Evolutionary conservation across 2,329 filamentous ascomycete genomes (phyloP), one percentile per base, ranked within the genome.

Genomic region (Chaetomiaceae sp.): DNA sequence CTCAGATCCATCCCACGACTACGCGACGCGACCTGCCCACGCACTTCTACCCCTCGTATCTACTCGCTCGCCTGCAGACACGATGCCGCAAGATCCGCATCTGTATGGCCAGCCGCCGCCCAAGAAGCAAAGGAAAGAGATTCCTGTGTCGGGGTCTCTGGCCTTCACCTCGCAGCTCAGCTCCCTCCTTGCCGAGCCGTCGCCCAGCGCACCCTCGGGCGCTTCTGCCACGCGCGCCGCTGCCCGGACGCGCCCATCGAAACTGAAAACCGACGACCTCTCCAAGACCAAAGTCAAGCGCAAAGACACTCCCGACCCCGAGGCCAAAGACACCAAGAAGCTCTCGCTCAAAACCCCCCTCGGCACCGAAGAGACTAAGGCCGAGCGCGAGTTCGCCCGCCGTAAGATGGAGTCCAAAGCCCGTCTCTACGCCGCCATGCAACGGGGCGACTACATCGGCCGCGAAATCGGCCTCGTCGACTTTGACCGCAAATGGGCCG

Each of bases 401-500:
- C 80, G 85, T 58, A 87, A 84, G 63, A 88, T 99, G 85, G 85
- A 95, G 64, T 86, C 90, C 70, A 99, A 99, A 69, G 89, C 88
- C 3, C 81, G 87, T 4, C 71, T 93, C 2, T 99, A 99, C 68
- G 84, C 87, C 6, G 87, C 88, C 33, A 85, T 99, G 82, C 95
- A 95, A 69, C 79, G 87, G 30, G 91, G 92, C n/a, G 85, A 95
- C 63, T 84, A 88, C 67, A 73, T 88, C n/a, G 74, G 79, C 14
- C 77, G 78, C 49, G 79, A 87, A 58, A 79, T 85, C 63, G 73
- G 80, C 20, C 78, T 95, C 21, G 86, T 99, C 3, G 92, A 99
- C 70, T 99, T 99, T 68, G 93, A 97, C 69, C 78, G 86, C 54
- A 99, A 97, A 71, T 97, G 93, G 91, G 89, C 86, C 0, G 88